These are phyloP conservation scores for Yamadazyma sp. DNA, from an alignment of 805 yeast genomes.

Conservation along the genomic window DNA sequence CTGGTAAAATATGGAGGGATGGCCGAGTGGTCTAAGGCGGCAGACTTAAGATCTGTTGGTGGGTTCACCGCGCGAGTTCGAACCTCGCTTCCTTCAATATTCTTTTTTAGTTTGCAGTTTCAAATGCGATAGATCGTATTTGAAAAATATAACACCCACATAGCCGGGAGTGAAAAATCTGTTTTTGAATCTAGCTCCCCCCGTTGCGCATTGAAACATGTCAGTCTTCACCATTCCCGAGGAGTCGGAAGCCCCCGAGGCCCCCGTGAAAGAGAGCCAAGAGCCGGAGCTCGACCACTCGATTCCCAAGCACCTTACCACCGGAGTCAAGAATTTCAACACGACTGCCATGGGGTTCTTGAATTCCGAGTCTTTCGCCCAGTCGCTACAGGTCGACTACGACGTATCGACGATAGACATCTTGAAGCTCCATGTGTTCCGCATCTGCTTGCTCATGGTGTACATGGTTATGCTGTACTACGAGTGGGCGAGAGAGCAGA, in stretches of 20 bases:
- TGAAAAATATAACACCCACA: no score
- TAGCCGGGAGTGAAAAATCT: no score
- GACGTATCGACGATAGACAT: slow-evolving; percentile 20
- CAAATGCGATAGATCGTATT: slow-evolving; percentile 1
- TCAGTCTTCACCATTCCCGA: slow-evolving; percentile 1
- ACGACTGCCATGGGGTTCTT: slow-evolving; percentile 16
- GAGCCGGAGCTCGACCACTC: slow-evolving; percentile 3
- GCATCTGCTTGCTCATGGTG: slow-evolving; percentile 15
- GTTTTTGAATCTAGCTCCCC: background rate
- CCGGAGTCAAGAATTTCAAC: slow-evolving; percentile 12
- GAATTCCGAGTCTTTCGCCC: slow-evolving; percentile 11
- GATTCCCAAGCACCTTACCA: background rate
- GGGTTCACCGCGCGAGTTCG: slow-evolving; percentile 49
- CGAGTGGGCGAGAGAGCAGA: slow-evolving; percentile 1
- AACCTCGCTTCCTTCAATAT: slow-evolving; percentile 47
- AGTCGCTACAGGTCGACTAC: slow-evolving; percentile 16
- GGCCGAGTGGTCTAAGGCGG: slow-evolving; percentile 52
- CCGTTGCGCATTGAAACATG: no score
- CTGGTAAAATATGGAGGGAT: no score
- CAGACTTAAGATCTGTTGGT: slow-evolving; percentile 48
- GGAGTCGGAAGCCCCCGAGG: no score
- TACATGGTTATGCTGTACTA: background rate
- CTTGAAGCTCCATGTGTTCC: slow-evolving; percentile 19
- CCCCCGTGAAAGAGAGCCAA: background rate
- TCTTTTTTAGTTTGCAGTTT: slow-evolving; percentile 16